phyloP scores from a whole-genome alignment of 2,329 filamentous ascomycete species.

The Aspergillus puulaauensis region DNA sequence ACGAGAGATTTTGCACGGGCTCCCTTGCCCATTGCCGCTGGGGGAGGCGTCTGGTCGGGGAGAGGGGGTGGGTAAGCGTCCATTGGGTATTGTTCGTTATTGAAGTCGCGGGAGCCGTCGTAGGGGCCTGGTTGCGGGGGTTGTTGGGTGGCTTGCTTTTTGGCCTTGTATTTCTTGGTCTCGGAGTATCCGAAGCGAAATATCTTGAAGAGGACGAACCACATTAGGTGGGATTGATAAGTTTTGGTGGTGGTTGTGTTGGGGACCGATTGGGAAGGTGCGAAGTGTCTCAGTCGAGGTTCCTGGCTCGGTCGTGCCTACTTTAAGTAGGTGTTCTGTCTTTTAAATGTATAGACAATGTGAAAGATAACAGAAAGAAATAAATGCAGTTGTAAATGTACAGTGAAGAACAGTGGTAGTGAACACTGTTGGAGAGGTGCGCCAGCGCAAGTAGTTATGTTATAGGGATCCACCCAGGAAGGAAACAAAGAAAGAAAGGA shows the following conservation, averaged over 20 bases:
- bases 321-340: not conserved
- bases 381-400: not conserved
- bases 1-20: constrained; percentile 22
- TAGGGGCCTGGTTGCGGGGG: constrained; percentile 2
- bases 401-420: not conserved
- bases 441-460: constrained; percentile 16
- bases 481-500: constrained; percentile 10
- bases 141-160: constrained; percentile 19
- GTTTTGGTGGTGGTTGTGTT: not conserved
- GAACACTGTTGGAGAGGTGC: constrained; percentile 1
- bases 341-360: not conserved
- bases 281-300: not conserved
- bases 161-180: constrained; percentile 32
- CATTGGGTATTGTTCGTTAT: constrained; percentile 8
- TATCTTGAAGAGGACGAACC: constrained; percentile 29
- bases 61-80: not conserved
- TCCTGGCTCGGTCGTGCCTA: not conserved
- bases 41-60: constrained; percentile 14
- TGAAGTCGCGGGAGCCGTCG: not conserved
- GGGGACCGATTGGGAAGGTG: not conserved
- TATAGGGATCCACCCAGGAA: not conserved
- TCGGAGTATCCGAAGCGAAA: constrained; percentile 28
- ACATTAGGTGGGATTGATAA: constrained; percentile 20
- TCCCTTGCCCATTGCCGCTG: constrained; percentile 7
- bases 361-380: not conserved